phyloP scores from a whole-genome alignment of 2,329 filamentous ascomycete species.

The Zymoseptoria tritici region DNA sequence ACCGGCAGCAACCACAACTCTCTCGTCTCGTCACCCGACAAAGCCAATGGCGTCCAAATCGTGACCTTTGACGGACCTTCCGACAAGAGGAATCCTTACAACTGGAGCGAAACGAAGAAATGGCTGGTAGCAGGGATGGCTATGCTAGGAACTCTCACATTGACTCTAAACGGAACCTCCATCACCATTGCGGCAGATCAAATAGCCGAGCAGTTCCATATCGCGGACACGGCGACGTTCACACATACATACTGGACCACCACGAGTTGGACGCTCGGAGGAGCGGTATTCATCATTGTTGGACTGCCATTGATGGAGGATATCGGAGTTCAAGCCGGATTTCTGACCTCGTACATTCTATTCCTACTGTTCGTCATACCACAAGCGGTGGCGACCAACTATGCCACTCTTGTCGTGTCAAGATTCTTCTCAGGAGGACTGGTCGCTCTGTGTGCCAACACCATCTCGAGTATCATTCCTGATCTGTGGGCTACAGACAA shows the following conservation, averaged over 20 bases:
- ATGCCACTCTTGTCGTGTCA: slow-evolving; percentile 31
- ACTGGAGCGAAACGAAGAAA: slow-evolving; percentile 29
- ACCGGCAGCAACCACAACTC: not conserved
- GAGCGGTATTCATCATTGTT: slow-evolving; percentile 31
- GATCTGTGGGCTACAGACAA: slow-evolving; percentile 32
- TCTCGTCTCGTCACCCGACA: slow-evolving; percentile 5
- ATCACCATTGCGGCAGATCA: slow-evolving; percentile 30
- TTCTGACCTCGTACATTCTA: slow-evolving; percentile 26
- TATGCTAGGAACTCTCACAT: slow-evolving; percentile 28
- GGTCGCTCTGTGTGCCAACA: slow-evolving; percentile 30
- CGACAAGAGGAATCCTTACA: slow-evolving; percentile 30
- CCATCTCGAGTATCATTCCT: slow-evolving; percentile 31
- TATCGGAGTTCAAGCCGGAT: slow-evolving; percentile 28
- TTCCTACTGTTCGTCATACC: slow-evolving; percentile 34
- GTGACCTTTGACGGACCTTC: slow-evolving; percentile 48
- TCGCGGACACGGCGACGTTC: slow-evolving; percentile 29
- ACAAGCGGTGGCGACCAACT: slow-evolving; percentile 34
- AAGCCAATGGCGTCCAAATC: slow-evolving; percentile 22
- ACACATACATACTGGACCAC: slow-evolving; percentile 36
- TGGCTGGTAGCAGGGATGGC: slow-evolving; percentile 28
- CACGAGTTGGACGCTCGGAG: slow-evolving; percentile 32
- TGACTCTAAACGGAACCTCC: slow-evolving; percentile 32
- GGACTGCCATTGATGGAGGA: slow-evolving; percentile 34
- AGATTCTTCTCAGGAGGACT: slow-evolving; percentile 34
- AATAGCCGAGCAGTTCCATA: slow-evolving; percentile 28